Evolutionary conservation across 176 grass and related monocot species (phyloP), one percentile per base, ranked within the genome.

Genomic region (Saccharum spontaneum): DNA sequence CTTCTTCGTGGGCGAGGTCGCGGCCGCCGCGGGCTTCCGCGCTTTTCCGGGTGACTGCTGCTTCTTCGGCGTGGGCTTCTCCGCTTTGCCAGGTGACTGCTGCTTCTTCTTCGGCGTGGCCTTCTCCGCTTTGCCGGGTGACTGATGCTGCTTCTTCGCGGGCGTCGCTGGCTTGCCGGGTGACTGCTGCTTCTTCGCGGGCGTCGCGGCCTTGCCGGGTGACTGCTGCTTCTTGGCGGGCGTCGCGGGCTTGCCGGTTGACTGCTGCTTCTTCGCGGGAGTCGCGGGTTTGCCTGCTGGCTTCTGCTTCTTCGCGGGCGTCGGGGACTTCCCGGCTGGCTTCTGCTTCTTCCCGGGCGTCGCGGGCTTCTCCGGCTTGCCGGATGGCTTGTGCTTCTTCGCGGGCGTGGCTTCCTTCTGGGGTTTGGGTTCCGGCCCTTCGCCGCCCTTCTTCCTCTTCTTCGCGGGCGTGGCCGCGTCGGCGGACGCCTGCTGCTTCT

Each of bases 361-460:
- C n/a, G 12, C 20, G 2, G 70, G 23, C 36, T 65, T 79, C 36
- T 31, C 43, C 41, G 54, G 40, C 26, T 30, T 76, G 43, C 10
- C 34, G 7, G 86, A 13, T 26, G 61, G 23, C 72, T 71, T 61
- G 3, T 10, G 57, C 64, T 67, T 18, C 68, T 41, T 79, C 23
- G 24, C 16, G 39, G 77, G 41, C 36, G 38, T 45, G 16, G 60
- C 60, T 45, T 46, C 60, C 79, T 76, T 87, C 16, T 38, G 52
- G 67, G 73, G 49, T 46, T 66, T 66, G 30, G 59, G 7, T 44
- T 24, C 70, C 77, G 48, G 44, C n/a, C 74, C 59, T 61, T 61
- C 39, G 62, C 44, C 62, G 12, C 48, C 16, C 77, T 85, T 85
- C 70, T 76, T 81, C 76, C 31, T 76, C 71, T 85, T 74, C 57